phyloP scores from a whole-genome alignment of 2,329 filamentous ascomycete species.

The Talaromyces piceae region DNA sequence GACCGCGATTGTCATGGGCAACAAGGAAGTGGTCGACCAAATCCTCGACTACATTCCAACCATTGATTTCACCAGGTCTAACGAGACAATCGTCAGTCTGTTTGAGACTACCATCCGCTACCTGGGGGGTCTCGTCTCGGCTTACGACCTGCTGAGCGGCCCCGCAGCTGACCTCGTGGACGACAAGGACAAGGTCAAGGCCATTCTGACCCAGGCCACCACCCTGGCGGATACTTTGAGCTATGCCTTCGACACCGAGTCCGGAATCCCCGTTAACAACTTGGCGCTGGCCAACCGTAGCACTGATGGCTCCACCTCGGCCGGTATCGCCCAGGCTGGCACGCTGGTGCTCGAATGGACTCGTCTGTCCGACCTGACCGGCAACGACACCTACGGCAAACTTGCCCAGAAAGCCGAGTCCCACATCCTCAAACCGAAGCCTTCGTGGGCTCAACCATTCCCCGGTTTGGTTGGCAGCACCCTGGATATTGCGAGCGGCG shows the following conservation, averaged over 20 bases:
- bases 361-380: slow-evolving; percentile 66
- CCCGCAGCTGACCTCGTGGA: slow-evolving; percentile 49
- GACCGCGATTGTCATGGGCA: slow-evolving; percentile 71
- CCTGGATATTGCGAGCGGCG: slow-evolving; percentile 57
- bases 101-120: slow-evolving; percentile 93
- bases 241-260: slow-evolving; percentile 69
- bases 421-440: slow-evolving; percentile 61
- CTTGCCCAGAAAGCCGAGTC: slow-evolving; percentile 61
- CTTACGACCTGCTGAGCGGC: slow-evolving; percentile 59
- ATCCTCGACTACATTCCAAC: slow-evolving; percentile 64
- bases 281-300: slow-evolving; percentile 52
- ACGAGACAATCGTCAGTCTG: slow-evolving; percentile 54
- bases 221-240: slow-evolving; percentile 65
- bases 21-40: slow-evolving; percentile 57
- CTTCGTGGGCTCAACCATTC: slow-evolving; percentile 59
- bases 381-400: slow-evolving; percentile 57
- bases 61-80: slow-evolving; percentile 62
- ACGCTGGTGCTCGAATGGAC: slow-evolving; percentile 81
- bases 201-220: slow-evolving; percentile 59
- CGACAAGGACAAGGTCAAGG: slow-evolving; percentile 45
- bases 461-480: slow-evolving; percentile 66
- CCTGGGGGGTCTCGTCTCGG: slow-evolving; percentile 70
- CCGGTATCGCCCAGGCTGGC: slow-evolving; percentile 68
- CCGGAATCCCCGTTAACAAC: slow-evolving; percentile 65
- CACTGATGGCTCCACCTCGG: slow-evolving; percentile 47